phyloP scores from a whole-genome alignment of 2,329 filamentous ascomycete species.

The Hortaea werneckii region DNA sequence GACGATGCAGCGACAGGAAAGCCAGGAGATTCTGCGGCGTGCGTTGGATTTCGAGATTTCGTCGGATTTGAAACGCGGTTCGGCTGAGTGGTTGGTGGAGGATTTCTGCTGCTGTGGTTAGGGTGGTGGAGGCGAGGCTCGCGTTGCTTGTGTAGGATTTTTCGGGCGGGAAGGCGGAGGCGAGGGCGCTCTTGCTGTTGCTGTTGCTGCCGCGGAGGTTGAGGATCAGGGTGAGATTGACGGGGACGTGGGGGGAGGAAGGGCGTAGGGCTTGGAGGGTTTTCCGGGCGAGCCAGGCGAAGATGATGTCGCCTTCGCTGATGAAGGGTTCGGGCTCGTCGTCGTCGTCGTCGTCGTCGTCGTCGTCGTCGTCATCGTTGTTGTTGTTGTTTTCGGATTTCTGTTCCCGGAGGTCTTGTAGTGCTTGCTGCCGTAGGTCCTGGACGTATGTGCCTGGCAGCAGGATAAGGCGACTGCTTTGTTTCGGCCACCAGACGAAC shows the following conservation, averaged over 20 bases:
- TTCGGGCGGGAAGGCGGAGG: background rate
- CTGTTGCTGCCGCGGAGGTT: conserved; percentile 15
- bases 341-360: background rate
- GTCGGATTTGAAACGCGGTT: too few relatives aligned
- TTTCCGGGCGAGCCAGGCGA: conserved; percentile 12
- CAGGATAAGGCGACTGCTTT: background rate
- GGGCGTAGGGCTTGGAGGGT: conserved; percentile 3
- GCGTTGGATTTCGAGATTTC: too few relatives aligned
- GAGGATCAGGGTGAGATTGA: conserved; percentile 19
- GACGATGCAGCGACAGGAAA: too few relatives aligned
- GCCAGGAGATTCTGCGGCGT: too few relatives aligned
- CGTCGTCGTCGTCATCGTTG: background rate
- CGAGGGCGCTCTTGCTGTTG: background rate
- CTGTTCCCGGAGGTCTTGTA: background rate
- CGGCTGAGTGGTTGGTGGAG: too few relatives aligned
- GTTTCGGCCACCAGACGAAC: background rate
- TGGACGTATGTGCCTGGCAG: background rate
- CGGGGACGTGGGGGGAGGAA: conserved; percentile 6
- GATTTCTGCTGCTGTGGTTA: background rate
- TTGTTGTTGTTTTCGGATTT: background rate
- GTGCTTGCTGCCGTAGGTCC: background rate
- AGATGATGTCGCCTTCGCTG: conserved; percentile 20
- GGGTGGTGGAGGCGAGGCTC: background rate
- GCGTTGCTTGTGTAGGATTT: background rate
- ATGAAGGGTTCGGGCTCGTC: conserved; percentile 5